Base-by-base conservation (phyloP, 78 protist genomes). In the Dictyostelium brefeldianum region DNA sequence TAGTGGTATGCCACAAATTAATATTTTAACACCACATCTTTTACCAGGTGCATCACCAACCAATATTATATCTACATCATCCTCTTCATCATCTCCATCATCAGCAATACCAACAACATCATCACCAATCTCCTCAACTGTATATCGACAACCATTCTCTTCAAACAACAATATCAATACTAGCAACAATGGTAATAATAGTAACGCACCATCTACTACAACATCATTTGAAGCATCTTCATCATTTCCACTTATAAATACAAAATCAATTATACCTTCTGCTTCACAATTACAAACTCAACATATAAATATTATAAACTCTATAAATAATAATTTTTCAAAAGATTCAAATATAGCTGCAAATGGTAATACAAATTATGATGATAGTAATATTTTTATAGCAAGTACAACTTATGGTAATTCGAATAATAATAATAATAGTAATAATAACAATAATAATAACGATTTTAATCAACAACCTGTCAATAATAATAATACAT, bases 201-300 rank as follows among this genome's bases (percentile, higher is more conserved):
- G 43, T 36, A 36, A 2, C 2, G 43, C 43, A 36, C 43, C 43
- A 36, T 36, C 43, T 3, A 36, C 43, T 36, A 36, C 43, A 36
- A 36, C 43, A 36, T 36, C 43, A 36, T 36, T 36, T 36, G 43
- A 36, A 36, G 43, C 5, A 36, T 36, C 43, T 36, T 36, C 43
- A 65, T 29, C 73, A 14, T 29, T 25, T 15, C 73, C 73, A 65
- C 25, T 65, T 31, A 65, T 65, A 65, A 65, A 65, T 29, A 65
- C 47, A 27, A 65, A 65, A 12, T 65, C 73, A 29, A 65, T 65
- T 2, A 65, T 65, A 27, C 73, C 73, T 9, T 65, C 73, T 5
- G 43, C 73, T 25, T 65, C 73, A 12, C 73, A 65, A 65, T 31
- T 65, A 9, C 73, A 65, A 65, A 27, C 73, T 12, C 73, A 65